Evolutionary conservation across 2,329 filamentous ascomycete genomes (phyloP).

Genomic region (Helminthosporium solani): DNA sequence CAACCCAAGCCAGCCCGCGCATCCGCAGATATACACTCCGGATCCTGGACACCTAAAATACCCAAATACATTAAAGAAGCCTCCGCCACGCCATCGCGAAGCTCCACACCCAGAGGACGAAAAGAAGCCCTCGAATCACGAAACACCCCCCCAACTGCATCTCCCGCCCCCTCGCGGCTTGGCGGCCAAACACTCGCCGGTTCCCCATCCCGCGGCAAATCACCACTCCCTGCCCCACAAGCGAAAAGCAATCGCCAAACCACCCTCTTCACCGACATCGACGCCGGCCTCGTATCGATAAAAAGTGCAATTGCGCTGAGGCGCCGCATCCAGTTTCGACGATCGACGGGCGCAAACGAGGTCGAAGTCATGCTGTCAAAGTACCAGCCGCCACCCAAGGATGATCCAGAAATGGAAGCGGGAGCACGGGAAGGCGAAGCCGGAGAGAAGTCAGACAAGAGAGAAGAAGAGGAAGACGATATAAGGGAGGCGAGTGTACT

Average conservation of each 20-base stretch:
- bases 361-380: slow-evolving; percentile 40
- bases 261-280: slow-evolving; percentile 37
- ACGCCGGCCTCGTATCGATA: slow-evolving; percentile 33
- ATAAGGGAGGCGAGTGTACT: slow-evolving; percentile 48
- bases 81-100: slow-evolving; percentile 33
- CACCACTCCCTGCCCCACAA: slow-evolving; percentile 31
- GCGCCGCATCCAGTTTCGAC: slow-evolving; percentile 38
- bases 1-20: slow-evolving; percentile 26
- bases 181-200: slow-evolving; percentile 31
- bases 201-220: slow-evolving; percentile 30
- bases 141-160: slow-evolving; percentile 24
- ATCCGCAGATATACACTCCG: slow-evolving; percentile 28
- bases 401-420: slow-evolving; percentile 14
- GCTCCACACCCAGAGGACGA: slow-evolving; percentile 39
- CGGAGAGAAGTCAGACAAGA: slow-evolving; percentile 8
- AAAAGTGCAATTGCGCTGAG: slow-evolving; percentile 37
- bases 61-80: slow-evolving; percentile 37
- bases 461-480: slow-evolving; percentile 25
- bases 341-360: slow-evolving; percentile 20
- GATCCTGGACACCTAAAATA: slow-evolving; percentile 41
- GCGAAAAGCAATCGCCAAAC: slow-evolving; percentile 29
- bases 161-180: slow-evolving; percentile 27
- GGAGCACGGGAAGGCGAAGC: not conserved
- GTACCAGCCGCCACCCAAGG: slow-evolving; percentile 37
- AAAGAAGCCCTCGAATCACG: slow-evolving; percentile 33